Base-by-base conservation (phyloP, 257 asterid species). In the Solanum acaule region DNA sequence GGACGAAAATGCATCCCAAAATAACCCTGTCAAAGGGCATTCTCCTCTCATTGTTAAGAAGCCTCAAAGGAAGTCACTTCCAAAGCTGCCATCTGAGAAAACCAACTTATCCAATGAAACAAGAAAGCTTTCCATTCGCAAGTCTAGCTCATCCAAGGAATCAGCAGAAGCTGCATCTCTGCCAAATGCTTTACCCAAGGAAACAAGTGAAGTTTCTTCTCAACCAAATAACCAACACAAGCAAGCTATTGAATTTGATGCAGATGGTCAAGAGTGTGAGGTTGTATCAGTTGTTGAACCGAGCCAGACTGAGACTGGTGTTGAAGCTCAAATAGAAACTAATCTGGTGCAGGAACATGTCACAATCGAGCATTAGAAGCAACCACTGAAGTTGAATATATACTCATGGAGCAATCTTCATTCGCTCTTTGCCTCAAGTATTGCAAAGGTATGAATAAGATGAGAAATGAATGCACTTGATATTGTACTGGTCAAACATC, bases 71-170 rank as follows among this genome's bases (percentile, higher is more conserved):
- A 95, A 93, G 91, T 96, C 99, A 83, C 98, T 96, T 77, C 97
- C 99, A 61, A 96, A 91, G 89, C 91, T 96, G 84, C 98, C 98
- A 6, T 95, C 98, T 20, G 98, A 96, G 90, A 92, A 91, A 87
- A 90, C 92, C 37, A 90, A 81, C 89, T 82, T 93, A 71, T 85
- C 96, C 87, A 67, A 52, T 78, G 97, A 93, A 88, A 93, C 91
- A 87, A 93, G 90, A 87, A 90, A 86, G 67, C n/a, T 90, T 14
- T 15, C 88, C 7, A 78, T 93, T 42, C 91, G 89, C 63, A 93
- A 92, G 73, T 91, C 88, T 85, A 72, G 87, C 86, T 73, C 89
- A 70, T 25, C 93, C 89, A 93, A 90, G 75, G 94, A 90, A 90
- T 72, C 90, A n/a, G 87, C 83, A 56, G 95, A 91, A 83, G 83